Evolutionary conservation across 306 rosid genomes (phyloP), one percentile per base, ranked within the genome.

Genomic region (Pueraria montana): DNA sequence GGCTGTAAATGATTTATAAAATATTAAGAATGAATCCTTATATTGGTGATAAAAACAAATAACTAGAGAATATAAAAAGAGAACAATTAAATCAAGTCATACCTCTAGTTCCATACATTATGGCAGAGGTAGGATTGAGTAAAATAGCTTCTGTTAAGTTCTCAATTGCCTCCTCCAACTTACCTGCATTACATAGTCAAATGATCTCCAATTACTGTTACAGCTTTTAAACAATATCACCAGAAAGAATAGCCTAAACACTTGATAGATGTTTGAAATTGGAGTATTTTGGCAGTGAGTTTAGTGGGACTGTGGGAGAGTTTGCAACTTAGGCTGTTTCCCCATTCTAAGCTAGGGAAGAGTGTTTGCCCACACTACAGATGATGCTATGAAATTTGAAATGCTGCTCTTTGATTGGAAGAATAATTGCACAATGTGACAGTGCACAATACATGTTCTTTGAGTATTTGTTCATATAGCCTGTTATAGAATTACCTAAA

Each of bases 61-160:
- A 68, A 63, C 32, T 34, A 24, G 17, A 46, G 21, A 66, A 74
- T 56, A 61, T 26, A 49, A 10, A 18, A 68, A 13, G 50, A 61
- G 17, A 21, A 61, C 55, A 72, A 69, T 40, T 46, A 49, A 65
- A 56, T 48, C 14, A 83, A 66, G 62, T 4, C 80, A 49, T 68
- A 94, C 98, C 98, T 92, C 98, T 91, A 27, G 94, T 91, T 11
- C 78, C 96, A 74, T 94, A 94, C 98, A 94, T 94, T 50, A 94
- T 94, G 17, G 98, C 97, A 6, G 98, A 94, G 17, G 90, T 87
- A 13, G 98, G 97, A 77, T 94, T 94, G 61, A 94, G 94, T 77
- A 68, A 86, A 83, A 94, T 92, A 4, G 98, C 97, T 81, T 92
- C 90, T 0, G 97, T 92, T 63, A 94, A 90, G 77, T 53, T 87